A percentile compares a stretch with the other conserved stretches of the same genome.
Evolutionary conservation across 306 rosid species (phyloP).

Genomic region (Gillenia trifoliata): DNA sequence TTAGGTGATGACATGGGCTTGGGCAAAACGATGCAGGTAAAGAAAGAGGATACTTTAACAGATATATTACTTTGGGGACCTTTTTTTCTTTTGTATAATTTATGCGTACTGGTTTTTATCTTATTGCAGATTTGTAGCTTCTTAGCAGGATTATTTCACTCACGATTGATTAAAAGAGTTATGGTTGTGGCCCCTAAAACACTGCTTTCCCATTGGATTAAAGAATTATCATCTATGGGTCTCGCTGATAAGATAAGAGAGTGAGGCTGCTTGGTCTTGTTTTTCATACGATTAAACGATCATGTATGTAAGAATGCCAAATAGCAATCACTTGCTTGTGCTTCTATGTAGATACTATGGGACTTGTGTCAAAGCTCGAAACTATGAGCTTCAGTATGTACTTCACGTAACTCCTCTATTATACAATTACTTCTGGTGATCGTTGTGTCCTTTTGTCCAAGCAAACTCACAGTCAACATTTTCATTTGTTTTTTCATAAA

Average conservation of each 20-base stretch:
- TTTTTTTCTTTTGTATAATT: not conserved
- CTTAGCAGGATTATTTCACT: constrained; percentile 77
- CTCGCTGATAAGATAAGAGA: constrained; percentile 73
- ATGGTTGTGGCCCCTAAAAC: constrained; percentile 88
- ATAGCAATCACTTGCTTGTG: constrained; percentile 6
- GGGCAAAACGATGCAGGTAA: constrained; percentile 98
- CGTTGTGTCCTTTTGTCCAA: constrained; percentile 8
- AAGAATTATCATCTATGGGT: constrained; percentile 83
- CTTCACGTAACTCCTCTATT: constrained; percentile 52
- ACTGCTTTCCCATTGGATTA: constrained; percentile 78
- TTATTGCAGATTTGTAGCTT: constrained; percentile 75
- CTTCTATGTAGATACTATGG: constrained; percentile 62
- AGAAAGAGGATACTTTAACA: constrained; percentile 4
- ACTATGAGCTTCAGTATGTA: constrained; percentile 77
- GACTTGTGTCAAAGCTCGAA: constrained; percentile 53
- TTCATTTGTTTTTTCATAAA: no score
- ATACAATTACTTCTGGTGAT: constrained; percentile 61
- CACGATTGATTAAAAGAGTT: constrained; percentile 63
- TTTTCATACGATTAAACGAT: not conserved
- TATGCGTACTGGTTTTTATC: constrained; percentile 4
- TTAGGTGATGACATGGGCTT: constrained; percentile 98
- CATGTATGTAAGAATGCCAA: not conserved
- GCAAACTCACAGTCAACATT: not conserved
- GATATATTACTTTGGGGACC: no score
- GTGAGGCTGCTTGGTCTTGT: constrained; percentile 41